These are phyloP conservation scores for Brassica carinata DNA, from an alignment of 345 rosid genomes.

Conservation along the genomic window DNA sequence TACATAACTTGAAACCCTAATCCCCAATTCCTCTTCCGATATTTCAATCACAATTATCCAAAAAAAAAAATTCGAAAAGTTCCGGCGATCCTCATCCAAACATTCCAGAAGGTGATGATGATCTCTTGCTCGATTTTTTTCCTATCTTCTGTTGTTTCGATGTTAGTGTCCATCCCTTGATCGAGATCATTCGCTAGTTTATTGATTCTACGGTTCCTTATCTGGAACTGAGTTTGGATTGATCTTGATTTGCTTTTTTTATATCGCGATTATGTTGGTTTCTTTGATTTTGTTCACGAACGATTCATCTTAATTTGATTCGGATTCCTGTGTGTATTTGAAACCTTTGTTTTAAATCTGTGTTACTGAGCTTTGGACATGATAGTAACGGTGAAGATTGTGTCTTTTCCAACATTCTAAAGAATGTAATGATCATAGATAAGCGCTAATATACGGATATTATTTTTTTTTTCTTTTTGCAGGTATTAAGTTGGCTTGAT, in stretches of 20 bases:
- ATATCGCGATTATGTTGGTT: slow-evolving; percentile 10
- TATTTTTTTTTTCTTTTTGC: not conserved
- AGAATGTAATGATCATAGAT: not conserved
- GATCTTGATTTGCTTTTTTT: not conserved
- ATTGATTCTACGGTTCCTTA: not conserved
- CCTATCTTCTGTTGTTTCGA: not conserved
- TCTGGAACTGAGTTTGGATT: slow-evolving; percentile 5
- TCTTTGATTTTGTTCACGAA: not conserved
- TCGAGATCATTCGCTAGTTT: not conserved
- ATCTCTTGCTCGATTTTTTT: slow-evolving; percentile 1
- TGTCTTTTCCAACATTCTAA: not conserved
- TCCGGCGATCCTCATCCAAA: slow-evolving; percentile 13
- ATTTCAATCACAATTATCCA: slow-evolving; percentile 31
- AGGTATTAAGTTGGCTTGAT: slow-evolving; percentile 21
- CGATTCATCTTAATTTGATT: not conserved
- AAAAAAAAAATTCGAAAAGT: not conserved
- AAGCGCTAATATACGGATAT: not conserved
- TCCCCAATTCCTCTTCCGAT: slow-evolving; percentile 35
- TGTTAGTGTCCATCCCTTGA: slow-evolving; percentile 19
- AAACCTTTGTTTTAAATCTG: not conserved
- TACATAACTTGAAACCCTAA: slow-evolving; percentile 41
- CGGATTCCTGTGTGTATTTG: slow-evolving; percentile 3
- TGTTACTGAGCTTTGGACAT: not conserved
- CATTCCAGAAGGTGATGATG: slow-evolving; percentile 26
- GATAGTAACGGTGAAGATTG: not conserved